Conservation (phyloP, 2,329 filamentous ascomycete species). For the Claviceps quebecensis region DNA sequence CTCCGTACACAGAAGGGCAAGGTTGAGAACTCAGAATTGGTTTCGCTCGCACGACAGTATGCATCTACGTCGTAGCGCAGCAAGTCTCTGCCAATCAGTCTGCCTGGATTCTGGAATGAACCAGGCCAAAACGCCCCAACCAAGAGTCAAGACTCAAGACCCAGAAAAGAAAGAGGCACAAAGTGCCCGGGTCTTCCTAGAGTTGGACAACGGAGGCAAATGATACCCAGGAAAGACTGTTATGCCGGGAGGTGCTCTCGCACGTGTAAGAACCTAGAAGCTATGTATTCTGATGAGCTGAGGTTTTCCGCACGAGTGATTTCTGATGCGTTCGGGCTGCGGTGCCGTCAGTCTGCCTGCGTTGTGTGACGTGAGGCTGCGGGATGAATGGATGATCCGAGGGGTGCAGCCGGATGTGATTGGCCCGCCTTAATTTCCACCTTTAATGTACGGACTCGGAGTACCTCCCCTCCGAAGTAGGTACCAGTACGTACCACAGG, state of each 20-base stretch:
- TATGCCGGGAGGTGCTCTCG: too few species aligned
- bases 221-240: background rate
- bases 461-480: too few species aligned
- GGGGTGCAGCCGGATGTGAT: background rate
- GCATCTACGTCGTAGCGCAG: background rate
- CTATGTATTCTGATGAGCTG: background rate
- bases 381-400: background rate
- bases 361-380: background rate
- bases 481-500: too few species aligned
- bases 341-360: background rate
- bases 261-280: too few species aligned
- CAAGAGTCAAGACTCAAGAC: background rate
- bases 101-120: background rate
- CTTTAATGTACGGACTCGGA: too few species aligned
- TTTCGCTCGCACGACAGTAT: background rate
- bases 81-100: background rate
- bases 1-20: too few species aligned
- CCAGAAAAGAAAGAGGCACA: too few species aligned
- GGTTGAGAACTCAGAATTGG: background rate
- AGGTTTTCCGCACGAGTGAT: background rate
- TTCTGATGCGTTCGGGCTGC: background rate
- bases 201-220: background rate
- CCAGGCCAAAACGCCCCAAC: background rate
- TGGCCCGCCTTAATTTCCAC: background rate
- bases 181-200: background rate